phyloP scores from a whole-genome alignment of 768 basidiomycete genomes.

The Russula sp. region DNA sequence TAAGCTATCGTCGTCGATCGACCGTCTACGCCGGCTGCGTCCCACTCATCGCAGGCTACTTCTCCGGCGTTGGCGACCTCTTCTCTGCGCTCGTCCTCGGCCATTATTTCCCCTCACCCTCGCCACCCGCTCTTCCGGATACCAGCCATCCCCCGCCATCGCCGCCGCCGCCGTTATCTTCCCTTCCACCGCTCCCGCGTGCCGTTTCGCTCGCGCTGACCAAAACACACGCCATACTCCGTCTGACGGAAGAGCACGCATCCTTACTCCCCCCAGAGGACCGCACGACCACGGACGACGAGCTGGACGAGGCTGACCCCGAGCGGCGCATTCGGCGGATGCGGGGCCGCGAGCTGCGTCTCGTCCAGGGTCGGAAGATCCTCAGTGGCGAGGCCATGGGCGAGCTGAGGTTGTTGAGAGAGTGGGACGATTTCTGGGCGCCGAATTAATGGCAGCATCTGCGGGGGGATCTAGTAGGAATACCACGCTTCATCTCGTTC shows the following conservation, averaged over 20 bases:
- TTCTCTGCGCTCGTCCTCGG: slow-evolving; percentile 89
- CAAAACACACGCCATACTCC: slow-evolving; percentile 69
- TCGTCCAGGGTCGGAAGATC: slow-evolving; percentile 72
- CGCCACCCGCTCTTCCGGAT: slow-evolving; percentile 61
- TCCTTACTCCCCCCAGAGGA: slow-evolving; percentile 54
- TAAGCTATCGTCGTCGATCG: slow-evolving; percentile 32
- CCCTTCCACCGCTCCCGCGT: slow-evolving; percentile 39
- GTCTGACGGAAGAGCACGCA: slow-evolving; percentile 52
- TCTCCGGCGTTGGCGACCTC: slow-evolving; percentile 96
- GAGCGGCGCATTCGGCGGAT: slow-evolving; percentile 65
- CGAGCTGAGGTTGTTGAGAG: too few species aligned
- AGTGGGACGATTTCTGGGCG: too few species aligned
- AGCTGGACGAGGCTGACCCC: slow-evolving; percentile 62
- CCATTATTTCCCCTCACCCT: slow-evolving; percentile 93
- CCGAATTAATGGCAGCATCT: too few species aligned
- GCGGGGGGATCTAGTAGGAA: too few species aligned
- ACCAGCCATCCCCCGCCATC: slow-evolving; percentile 18
- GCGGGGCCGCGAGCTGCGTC: slow-evolving; percentile 77
- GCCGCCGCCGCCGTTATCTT: not conserved
- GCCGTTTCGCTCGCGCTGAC: slow-evolving; percentile 66
- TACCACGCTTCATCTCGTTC: too few species aligned
- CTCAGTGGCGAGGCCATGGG: slow-evolving; percentile 30
- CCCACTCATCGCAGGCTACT: slow-evolving; percentile 82
- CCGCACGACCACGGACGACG: slow-evolving; percentile 64
- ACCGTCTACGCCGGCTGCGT: slow-evolving; percentile 66